Conservation (phyloP, 2,329 filamentous ascomycete genomes). For the Aspergillus sp. region DNA sequence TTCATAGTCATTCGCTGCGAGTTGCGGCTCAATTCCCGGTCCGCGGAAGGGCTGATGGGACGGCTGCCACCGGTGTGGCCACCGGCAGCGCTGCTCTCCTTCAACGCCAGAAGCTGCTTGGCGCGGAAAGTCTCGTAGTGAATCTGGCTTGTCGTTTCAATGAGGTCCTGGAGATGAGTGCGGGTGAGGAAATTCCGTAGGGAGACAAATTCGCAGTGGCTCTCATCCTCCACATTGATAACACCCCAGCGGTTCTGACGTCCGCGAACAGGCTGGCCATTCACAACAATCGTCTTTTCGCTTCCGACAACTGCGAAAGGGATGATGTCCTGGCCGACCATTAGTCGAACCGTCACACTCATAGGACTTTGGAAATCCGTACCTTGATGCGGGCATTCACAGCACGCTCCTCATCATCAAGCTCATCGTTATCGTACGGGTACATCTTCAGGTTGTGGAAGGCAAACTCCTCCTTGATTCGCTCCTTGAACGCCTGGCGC, state of each 20-base stretch:
- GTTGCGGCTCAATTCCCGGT: conserved; percentile 93
- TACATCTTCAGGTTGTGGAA: conserved; percentile 99
- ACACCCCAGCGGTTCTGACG: conserved; percentile 99
- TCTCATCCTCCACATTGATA: conserved; percentile 99
- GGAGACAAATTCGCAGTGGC: conserved; percentile 99
- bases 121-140: conserved; percentile 99
- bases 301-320: conserved; percentile 98
- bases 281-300: conserved; percentile 96
- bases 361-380: conserved; percentile 23
- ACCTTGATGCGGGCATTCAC: conserved; percentile 98
- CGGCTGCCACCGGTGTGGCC: conserved; percentile 71
- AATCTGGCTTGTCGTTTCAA: conserved; percentile 99
- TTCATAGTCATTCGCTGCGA: conserved; percentile 99
- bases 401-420: conserved; percentile 93
- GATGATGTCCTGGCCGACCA: conserved; percentile 73
- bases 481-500: conserved; percentile 94
- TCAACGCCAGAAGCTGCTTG: conserved; percentile 96
- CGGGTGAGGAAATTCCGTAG: conserved; percentile 97
- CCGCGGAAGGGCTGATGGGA: conserved; percentile 93
- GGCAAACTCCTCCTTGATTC: conserved; percentile 98
- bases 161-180: conserved; percentile 96
- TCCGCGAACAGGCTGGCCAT: conserved; percentile 94
- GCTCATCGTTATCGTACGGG: conserved; percentile 98
- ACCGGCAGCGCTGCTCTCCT: conserved; percentile 92
- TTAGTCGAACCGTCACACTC: conserved; percentile 23